Evolutionary conservation across 345 rosid species (phyloP).

Genomic region (Rhodomyrtus tomentosa): DNA sequence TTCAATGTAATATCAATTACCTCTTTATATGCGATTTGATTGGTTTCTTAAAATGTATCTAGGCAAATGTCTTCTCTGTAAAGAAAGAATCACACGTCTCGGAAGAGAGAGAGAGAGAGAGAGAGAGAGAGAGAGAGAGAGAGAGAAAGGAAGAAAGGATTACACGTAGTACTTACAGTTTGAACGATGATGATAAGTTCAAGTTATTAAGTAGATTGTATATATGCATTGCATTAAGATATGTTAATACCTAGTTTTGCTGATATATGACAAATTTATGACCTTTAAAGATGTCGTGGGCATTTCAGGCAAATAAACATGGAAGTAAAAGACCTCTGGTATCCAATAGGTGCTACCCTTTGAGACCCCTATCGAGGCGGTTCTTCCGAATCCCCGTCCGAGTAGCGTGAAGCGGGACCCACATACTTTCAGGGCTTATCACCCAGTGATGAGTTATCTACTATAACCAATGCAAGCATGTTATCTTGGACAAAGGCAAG

Average conservation of each 20-base stretch:
- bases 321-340: too few relatives aligned
- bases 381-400: too few relatives aligned
- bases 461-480: too few relatives aligned
- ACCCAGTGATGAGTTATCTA: too few relatives aligned
- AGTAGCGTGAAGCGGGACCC: too few relatives aligned
- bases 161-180: too few relatives aligned
- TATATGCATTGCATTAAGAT: neutral
- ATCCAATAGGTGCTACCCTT: too few relatives aligned
- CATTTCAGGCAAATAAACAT: neutral
- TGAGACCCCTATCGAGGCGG: too few relatives aligned
- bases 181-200: neutral
- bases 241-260: neutral
- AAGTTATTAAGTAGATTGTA: neutral
- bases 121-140: too few relatives aligned
- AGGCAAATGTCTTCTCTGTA: neutral
- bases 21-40: neutral
- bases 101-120: too few relatives aligned
- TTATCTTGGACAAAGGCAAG: neutral
- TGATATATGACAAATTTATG: neutral
- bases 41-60: neutral
- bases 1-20: neutral
- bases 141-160: too few relatives aligned
- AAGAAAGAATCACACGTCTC: neutral
- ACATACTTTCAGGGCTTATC: too few relatives aligned
- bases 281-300: neutral